These are phyloP conservation scores for Podaxis pistillaris DNA, from an alignment of 768 basidiomycete genomes.

Conservation along the genomic window DNA sequence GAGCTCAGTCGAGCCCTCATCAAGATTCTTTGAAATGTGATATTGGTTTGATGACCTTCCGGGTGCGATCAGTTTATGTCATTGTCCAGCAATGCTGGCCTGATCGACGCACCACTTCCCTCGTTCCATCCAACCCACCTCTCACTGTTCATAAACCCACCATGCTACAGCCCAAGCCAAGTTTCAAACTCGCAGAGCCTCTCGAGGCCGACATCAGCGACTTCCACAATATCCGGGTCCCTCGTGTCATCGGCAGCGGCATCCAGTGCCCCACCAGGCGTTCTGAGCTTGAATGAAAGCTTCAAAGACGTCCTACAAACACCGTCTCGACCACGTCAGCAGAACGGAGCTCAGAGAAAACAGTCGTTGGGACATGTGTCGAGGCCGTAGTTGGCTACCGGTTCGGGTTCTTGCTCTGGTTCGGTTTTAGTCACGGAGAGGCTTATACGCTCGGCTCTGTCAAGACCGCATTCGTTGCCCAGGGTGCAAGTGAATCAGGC, in stretches of 20 bases:
- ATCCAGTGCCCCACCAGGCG: not conserved
- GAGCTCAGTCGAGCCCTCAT: no score
- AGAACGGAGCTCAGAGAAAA: not conserved
- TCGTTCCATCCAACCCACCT: no score
- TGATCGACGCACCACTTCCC: not conserved
- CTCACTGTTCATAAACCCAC: not conserved
- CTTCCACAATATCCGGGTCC: not conserved
- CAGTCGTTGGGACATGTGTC: not conserved
- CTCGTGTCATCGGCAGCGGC: not conserved
- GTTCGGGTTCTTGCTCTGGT: not conserved
- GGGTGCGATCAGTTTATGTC: not conserved
- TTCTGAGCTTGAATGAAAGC: constrained; percentile 1
- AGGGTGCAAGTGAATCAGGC: constrained; percentile 28
- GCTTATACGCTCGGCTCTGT: constrained; percentile 18
- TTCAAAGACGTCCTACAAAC: not conserved
- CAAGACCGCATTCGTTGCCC: constrained; percentile 49
- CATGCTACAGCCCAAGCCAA: not conserved
- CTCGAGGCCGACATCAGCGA: constrained; percentile 12
- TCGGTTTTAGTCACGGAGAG: not conserved
- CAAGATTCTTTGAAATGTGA: no score
- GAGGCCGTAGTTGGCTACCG: not conserved
- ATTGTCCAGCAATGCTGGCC: not conserved
- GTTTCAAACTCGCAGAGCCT: not conserved
- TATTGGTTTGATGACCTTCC: not conserved
- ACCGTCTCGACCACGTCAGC: not conserved